Evolutionary conservation across 306 rosid genomes (phyloP).

Genomic region (Begonia loranthoides): DNA sequence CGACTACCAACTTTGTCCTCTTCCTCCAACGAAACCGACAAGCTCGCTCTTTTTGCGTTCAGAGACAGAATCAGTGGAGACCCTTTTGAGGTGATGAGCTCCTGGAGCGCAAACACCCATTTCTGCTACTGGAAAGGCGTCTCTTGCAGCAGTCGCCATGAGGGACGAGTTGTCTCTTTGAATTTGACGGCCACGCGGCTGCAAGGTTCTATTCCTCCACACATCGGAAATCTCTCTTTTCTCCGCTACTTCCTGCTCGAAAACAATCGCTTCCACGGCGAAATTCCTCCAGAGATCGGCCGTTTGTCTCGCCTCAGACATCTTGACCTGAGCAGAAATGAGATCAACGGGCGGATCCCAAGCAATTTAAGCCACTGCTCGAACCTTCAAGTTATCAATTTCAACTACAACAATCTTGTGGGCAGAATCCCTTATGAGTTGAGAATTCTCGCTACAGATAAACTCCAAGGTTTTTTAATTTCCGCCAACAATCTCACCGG

Average conservation of each 20-base stretch:
- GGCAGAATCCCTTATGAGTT: slow-evolving; percentile 3
- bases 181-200: slow-evolving; percentile 5
- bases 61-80: slow-evolving; percentile 14
- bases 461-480: slow-evolving; percentile 2
- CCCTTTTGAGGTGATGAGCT: slow-evolving; percentile 16
- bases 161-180: slow-evolving; percentile 9
- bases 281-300: slow-evolving; percentile 23
- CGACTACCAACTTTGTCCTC: not conserved
- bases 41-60: slow-evolving; percentile 15
- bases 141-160: slow-evolving; percentile 11
- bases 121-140: slow-evolving; percentile 21
- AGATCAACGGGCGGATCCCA: slow-evolving; percentile 5
- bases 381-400: not conserved
- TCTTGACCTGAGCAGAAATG: slow-evolving; percentile 11
- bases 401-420: not conserved
- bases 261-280: slow-evolving; percentile 12
- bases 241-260: slow-evolving; percentile 12
- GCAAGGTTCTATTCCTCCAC: slow-evolving; percentile 15
- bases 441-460: not conserved
- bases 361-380: not conserved
- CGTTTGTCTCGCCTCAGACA: not conserved
- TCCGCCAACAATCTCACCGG: slow-evolving; percentile 20
- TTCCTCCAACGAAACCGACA: slow-evolving; percentile 14
- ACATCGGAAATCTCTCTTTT: slow-evolving; percentile 21
- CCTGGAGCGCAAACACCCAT: slow-evolving; percentile 17